Evolutionary conservation across 202 grass and related monocot species (phyloP).

Genomic region (Zizania palustris): DNA sequence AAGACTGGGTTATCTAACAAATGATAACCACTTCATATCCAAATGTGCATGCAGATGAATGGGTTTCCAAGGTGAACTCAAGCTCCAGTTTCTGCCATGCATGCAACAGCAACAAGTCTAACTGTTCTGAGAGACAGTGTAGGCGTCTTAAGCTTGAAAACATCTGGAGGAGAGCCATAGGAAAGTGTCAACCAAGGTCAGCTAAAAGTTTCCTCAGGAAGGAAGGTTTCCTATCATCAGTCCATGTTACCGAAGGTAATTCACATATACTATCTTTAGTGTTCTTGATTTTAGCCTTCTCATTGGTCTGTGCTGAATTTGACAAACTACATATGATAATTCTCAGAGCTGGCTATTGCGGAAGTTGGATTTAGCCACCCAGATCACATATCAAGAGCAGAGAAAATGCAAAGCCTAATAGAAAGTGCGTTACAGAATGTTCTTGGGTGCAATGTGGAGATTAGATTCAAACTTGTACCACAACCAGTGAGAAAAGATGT

Average conservation of each 20-base stretch:
- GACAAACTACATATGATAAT: constrained; percentile 35
- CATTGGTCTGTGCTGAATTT: constrained; percentile 28
- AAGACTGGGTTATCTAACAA: too few relatives aligned
- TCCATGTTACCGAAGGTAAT: constrained; percentile 92
- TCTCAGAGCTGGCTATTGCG: constrained; percentile 81
- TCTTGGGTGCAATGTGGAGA: constrained; percentile 86
- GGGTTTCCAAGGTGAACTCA: constrained; percentile 72
- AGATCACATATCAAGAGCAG: constrained; percentile 82
- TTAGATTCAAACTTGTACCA: constrained; percentile 73
- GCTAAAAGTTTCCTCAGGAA: constrained; percentile 85
- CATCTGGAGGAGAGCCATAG: constrained; percentile 85
- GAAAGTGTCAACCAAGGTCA: constrained; percentile 81
- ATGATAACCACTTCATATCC: constrained; percentile 34
- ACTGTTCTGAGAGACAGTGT: constrained; percentile 82
- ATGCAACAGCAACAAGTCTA: constrained; percentile 74
- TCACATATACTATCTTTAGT: constrained; percentile 10
- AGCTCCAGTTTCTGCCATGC: constrained; percentile 75
- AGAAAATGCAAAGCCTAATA: constrained; percentile 79
- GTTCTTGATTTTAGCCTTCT: constrained; percentile 35
- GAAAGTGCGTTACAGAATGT: constrained; percentile 73
- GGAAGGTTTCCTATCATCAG: constrained; percentile 78
- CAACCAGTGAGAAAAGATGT: constrained; percentile 52
- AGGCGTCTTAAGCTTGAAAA: constrained; percentile 81
- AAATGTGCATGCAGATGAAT: constrained; percentile 74
- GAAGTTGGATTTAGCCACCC: constrained; percentile 89